Base-by-base conservation (phyloP, 495 filamentous ascomycete genomes). In the Hypoxylon lenormandii region DNA sequence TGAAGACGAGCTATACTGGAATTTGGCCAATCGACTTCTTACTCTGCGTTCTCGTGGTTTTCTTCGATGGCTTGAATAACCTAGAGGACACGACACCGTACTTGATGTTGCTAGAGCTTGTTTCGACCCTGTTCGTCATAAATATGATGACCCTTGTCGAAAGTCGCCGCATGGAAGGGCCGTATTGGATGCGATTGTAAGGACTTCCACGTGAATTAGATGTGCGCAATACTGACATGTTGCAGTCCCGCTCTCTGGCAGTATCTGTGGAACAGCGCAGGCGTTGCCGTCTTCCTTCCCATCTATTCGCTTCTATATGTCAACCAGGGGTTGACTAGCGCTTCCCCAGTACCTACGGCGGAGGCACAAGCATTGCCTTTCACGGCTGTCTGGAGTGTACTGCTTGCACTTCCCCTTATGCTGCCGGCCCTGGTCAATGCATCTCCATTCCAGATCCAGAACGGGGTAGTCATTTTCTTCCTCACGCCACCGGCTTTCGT, bases 1-100 rank as follows among this genome's bases (percentile, higher is more conserved):
- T 53, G 50, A 53, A 53, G 50, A 53, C n/a, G 33, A 53, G 50
- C 18, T 53, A 40, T n/a, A 53, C 50, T 16, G 50, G 50, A 53
- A 33, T 53, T 13, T 53, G 50, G 50, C 3, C 13, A 2, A 22
- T 53, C 11, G 50, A 53, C 50, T 53, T 38, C 50, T n/a, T 53
- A 16, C 30, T 53, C 33, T 53, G 50, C 18, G 16, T 53, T 18
- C 33, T 53, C 16, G 50, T 53, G 16, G 33, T 23, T 12, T 53
- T 53, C 18, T 53, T 53, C 50, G 50, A 53, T 16, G 33, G 30
- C 4, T 23, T 53, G 18, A 53, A 22, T 10, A 40, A 53, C 10
- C 10, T 53, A n/a, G 30, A 11, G 33, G 33, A 40, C 18, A 13
- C 6, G 8, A 6, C 30, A 11, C n/a, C 50, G 30, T 53, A 53